These are phyloP conservation scores for Tetradesmus obliquus DNA, from an alignment of 139 green algal genomes.

Conservation along the genomic window DNA sequence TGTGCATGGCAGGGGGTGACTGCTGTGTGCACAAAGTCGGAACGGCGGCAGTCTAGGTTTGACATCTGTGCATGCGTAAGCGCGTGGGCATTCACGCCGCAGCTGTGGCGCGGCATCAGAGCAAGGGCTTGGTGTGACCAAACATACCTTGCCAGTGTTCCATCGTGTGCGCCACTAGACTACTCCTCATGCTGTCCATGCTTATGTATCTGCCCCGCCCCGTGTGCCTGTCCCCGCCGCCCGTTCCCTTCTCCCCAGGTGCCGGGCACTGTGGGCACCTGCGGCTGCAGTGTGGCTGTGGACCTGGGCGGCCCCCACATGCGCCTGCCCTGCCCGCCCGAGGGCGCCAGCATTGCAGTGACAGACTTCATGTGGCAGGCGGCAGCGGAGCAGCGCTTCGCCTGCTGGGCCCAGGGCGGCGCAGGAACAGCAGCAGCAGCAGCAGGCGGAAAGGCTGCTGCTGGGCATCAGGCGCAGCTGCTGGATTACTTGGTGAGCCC, in stretches of 20 bases:
- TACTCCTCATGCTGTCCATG: too few species aligned
- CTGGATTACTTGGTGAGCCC: conserved; percentile 9
- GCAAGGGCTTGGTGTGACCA: too few species aligned
- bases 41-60: too few species aligned
- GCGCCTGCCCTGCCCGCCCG: neutral
- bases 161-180: too few species aligned
- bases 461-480: neutral
- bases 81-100: too few species aligned
- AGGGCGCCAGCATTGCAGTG: neutral
- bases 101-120: too few species aligned
- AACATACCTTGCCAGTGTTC: too few species aligned
- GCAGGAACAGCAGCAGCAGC: neutral
- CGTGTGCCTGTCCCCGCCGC: too few species aligned
- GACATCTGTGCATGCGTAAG: too few species aligned
- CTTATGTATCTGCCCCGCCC: too few species aligned
- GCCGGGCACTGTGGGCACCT: neutral
- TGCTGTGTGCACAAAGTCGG: too few species aligned
- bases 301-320: neutral
- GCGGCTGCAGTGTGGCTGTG: neutral
- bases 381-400: conserved; percentile 20
- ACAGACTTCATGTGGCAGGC: conserved; percentile 25
- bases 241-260: neutral
- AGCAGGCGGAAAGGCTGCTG: neutral
- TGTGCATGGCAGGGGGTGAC: too few species aligned
- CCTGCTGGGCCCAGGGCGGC: neutral